A percentile compares a stretch with the other conserved stretches of the same genome.
These are phyloP conservation scores for Dothideomycetes sp. DNA, from an alignment of 2,329 filamentous ascomycete genomes.

Conservation along the genomic window DNA sequence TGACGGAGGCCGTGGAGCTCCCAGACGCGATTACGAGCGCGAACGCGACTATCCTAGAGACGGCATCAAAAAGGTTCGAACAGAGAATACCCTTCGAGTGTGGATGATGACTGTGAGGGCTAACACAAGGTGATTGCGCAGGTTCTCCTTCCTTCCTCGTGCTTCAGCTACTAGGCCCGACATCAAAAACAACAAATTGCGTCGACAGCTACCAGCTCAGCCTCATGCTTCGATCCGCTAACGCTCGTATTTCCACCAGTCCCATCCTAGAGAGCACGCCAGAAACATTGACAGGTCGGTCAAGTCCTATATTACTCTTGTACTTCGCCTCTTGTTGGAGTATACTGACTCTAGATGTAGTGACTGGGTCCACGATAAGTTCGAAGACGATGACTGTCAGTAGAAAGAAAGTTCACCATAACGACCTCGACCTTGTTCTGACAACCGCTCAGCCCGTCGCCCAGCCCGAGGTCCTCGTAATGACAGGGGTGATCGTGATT, in stretches of 20 bases:
- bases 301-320: not conserved
- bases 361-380: conserved; percentile 93
- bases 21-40: conserved; percentile 37
- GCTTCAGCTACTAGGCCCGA: conserved; percentile 20
- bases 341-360: conserved; percentile 35
- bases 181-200: conserved; percentile 17
- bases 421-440: conserved; percentile 1
- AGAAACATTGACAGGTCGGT: conserved; percentile 62
- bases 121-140: conserved; percentile 9
- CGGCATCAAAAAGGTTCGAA: conserved; percentile 76
- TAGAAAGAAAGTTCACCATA: conserved; percentile 1
- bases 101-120: not conserved
- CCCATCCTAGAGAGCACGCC: conserved; percentile 41
- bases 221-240: conserved; percentile 20
- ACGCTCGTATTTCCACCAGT: conserved; percentile 28
- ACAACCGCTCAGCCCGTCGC: conserved; percentile 16
- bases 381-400: conserved; percentile 59
- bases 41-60: conserved; percentile 59
- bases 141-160: conserved; percentile 18
- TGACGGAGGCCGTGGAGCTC: conserved; percentile 19
- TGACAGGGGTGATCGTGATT: conserved; percentile 22
- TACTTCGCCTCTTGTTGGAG: too few relatives aligned
- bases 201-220: conserved; percentile 3
- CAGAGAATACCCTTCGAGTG: not conserved
- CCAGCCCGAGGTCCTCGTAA: conserved; percentile 15